A percentile compares a stretch with the other conserved stretches of the same genome.
Evolutionary conservation across 148 eudicot species (phyloP).

Genomic region (Drosera capensis): DNA sequence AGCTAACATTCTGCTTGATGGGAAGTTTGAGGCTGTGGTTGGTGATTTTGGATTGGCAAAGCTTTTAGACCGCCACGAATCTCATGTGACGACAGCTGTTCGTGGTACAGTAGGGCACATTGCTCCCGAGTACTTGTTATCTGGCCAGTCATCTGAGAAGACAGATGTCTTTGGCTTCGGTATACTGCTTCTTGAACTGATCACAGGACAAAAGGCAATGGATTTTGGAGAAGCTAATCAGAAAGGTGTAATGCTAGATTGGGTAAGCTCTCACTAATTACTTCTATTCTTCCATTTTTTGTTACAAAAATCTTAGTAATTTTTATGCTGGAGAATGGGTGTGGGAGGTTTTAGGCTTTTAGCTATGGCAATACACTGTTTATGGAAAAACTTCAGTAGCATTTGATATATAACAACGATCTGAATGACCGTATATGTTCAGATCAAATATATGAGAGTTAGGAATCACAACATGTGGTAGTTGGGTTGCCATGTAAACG

Average conservation of each 20-base stretch:
- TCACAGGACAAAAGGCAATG: constrained; percentile 9
- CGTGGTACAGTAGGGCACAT: constrained; percentile 14
- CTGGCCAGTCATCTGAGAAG: constrained; percentile 7
- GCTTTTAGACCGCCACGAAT: constrained; percentile 11
- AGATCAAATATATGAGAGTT: no score
- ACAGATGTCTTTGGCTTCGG: constrained; percentile 8
- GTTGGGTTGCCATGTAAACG: no score
- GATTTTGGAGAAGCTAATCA: constrained; percentile 6
- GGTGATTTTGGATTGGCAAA: constrained; percentile 15
- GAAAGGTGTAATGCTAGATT: constrained; percentile 9
- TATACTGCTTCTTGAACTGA: constrained; percentile 7
- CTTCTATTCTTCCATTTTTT: neutral
- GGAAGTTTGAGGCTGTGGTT: constrained; percentile 10
- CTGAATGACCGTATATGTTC: no score
- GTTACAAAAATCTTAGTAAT: no score
- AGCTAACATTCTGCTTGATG: constrained; percentile 7
- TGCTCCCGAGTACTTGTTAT: constrained; percentile 5
- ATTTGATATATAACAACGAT: no score
- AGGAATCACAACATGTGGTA: no score
- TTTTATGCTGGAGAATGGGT: no score
- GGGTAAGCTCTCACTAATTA: constrained; percentile 1
- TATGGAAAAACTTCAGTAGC: no score
- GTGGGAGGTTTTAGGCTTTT: no score
- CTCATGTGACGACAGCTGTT: constrained; percentile 14
- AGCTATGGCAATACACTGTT: no score